These are phyloP conservation scores for Phytophthora multivora DNA, from an alignment of 352 stramenopile species.

Conservation along the genomic window DNA sequence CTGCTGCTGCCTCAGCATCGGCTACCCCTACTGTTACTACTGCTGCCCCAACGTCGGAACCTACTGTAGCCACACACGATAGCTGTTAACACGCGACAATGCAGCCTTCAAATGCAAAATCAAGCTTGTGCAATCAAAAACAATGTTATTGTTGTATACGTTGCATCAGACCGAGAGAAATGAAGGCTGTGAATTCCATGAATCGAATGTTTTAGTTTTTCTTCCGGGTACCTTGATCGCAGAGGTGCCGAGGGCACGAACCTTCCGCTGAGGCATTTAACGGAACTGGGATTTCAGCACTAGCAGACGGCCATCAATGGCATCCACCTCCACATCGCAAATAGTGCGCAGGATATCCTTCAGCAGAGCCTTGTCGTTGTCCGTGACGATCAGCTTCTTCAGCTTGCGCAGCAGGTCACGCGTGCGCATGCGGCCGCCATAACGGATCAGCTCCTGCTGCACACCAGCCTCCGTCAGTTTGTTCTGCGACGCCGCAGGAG, in stretches of 20 bases:
- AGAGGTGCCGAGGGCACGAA: neutral
- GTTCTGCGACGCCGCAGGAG: constrained; percentile 41
- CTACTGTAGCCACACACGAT: constrained; percentile 10
- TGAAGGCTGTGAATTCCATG: too few species aligned
- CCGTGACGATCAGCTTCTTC: constrained; percentile 82
- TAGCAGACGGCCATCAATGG: constrained; percentile 79
- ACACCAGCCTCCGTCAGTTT: constrained; percentile 83
- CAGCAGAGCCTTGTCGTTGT: constrained; percentile 81
- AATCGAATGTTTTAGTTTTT: too few species aligned
- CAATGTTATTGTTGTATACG: too few species aligned
- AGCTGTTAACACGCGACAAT: constrained; percentile 4
- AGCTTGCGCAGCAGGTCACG: constrained; percentile 79
- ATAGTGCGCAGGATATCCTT: constrained; percentile 89
- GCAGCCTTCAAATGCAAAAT: neutral
- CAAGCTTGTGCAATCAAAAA: constrained; percentile 1
- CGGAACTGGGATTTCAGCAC: constrained; percentile 90
- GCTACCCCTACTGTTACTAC: neutral
- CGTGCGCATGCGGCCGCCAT: constrained; percentile 82
- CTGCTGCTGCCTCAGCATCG: neutral
- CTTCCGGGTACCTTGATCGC: neutral
- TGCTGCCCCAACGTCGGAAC: constrained; percentile 1
- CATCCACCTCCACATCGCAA: constrained; percentile 85
- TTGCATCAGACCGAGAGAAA: too few species aligned
- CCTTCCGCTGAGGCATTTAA: constrained; percentile 32
- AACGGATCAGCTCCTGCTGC: constrained; percentile 84